Base-by-base conservation (phyloP, 2,329 filamentous ascomycete genomes). In the Fonsecaea erecta region DNA sequence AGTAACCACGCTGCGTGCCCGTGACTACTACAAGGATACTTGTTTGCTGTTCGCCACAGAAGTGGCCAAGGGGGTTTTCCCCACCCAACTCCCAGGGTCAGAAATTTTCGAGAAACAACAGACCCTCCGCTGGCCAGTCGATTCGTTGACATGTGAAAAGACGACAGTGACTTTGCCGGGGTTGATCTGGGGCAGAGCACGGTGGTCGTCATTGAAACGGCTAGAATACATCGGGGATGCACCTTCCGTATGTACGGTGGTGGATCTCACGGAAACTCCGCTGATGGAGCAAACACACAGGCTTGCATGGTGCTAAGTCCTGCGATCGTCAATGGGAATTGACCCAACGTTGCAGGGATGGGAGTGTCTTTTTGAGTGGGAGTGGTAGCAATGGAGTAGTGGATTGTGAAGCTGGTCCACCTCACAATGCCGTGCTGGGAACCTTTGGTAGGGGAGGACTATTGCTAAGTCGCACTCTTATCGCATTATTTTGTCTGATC, bases 141-240 rank as follows among this genome's bases (percentile, higher is more conserved):
- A 62, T 48, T 48, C 51, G 28, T 26, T 46, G 28, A 34, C 14
- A 28, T 4, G 37, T 18, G 37, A 54, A 37, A 14, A 24, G 6
- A 35, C n/a, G 37, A 62, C 21, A 56, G 30, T 5, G 52, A 54
- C 52, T 61, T 7, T 61, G 40, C 30, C 28, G 24, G 30, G 51
- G 56, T 37, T 35, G 53, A 60, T 51, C 51, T 55, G 62, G 62
- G 62, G 62, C 35, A 64, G 24, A 32, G 35, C 35, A 52, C 54
- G 18, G 46, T 26, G 28, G 60, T 28, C 28, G 55, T 60, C 28
- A 28, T 59, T 64, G 62, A 64, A 64, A 60, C 52, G 51, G 51
- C 56, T 64, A 64, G 56, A 64, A 40, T 14, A 8, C n/a, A 52
- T 34, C 51, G 55, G 60, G 62, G 62, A 55, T 48, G 37, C 40